Conservation (phyloP, 2,329 filamentous ascomycete species). For the Diaporthe nobilis region DNA sequence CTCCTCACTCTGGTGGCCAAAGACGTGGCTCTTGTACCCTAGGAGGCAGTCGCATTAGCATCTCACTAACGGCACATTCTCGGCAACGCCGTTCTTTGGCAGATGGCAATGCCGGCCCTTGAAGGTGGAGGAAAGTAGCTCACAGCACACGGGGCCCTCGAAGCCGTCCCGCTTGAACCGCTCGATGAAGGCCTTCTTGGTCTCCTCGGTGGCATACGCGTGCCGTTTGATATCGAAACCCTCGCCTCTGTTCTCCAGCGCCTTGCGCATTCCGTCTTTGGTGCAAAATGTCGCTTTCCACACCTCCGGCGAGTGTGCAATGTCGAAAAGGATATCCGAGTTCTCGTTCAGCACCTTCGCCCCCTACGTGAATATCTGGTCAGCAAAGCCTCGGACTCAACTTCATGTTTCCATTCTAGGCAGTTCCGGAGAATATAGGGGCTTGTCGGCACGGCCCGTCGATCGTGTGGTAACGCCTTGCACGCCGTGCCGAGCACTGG, state of each 20-base stretch:
- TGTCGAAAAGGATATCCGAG: conserved; percentile 54
- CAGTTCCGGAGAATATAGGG: background rate
- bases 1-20: conserved; percentile 46
- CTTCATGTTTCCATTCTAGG: background rate
- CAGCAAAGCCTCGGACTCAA: background rate
- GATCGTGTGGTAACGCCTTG: background rate
- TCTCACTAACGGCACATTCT: too few species aligned
- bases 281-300: conserved; percentile 55
- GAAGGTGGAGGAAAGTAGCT: background rate
- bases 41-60: background rate
- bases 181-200: conserved; percentile 47
- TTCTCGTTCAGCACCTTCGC: conserved; percentile 54
- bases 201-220: conserved; percentile 47
- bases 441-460: too few species aligned
- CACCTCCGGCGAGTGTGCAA: conserved; percentile 50
- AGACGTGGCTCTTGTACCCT: conserved; percentile 46
- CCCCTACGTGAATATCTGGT: conserved; percentile 42
- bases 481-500: background rate
- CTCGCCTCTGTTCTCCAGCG: conserved; percentile 44
- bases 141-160: conserved; percentile 47
- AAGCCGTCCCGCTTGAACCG: conserved; percentile 48
- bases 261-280: conserved; percentile 52
- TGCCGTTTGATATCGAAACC: conserved; percentile 44
- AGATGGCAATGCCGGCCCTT: background rate
- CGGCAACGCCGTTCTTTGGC: too few species aligned